Conservation (phyloP, 1,284 basidiomycete genomes). For the Leucoagaricus sp. region DNA sequence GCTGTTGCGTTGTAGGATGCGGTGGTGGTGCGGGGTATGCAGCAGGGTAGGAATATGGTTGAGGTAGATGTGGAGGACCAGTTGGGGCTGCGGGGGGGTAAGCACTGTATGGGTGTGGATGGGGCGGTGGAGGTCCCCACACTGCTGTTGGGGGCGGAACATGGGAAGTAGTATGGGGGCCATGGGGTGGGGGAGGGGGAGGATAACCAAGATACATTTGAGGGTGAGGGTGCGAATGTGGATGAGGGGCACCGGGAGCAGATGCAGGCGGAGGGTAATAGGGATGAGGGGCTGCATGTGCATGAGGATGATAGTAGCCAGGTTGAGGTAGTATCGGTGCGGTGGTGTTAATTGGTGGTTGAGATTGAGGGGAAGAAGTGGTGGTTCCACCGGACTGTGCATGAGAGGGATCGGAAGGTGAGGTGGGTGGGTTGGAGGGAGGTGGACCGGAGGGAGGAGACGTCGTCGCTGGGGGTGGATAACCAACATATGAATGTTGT, state of each 20-base stretch:
- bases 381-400: background rate
- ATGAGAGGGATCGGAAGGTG: constrained; percentile 14
- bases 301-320: constrained; percentile 14
- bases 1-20: background rate
- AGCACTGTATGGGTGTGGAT: constrained; percentile 5
- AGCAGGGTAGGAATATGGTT: constrained; percentile 1
- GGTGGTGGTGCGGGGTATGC: background rate
- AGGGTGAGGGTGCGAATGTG: background rate
- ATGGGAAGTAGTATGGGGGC: background rate
- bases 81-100: background rate
- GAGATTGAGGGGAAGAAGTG: background rate
- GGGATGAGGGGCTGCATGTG: constrained; percentile 3
- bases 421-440: constrained; percentile 17
- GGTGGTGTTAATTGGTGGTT: constrained; percentile 2
- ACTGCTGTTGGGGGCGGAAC: background rate
- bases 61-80: background rate
- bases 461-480: constrained; percentile 15
- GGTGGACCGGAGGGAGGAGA: constrained; percentile 16
- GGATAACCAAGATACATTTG: constrained; percentile 12
- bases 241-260: background rate
- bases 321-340: constrained; percentile 9
- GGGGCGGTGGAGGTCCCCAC: constrained; percentile 4
- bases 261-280: background rate
- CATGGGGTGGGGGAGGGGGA: constrained; percentile 5
- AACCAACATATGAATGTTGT: constrained; percentile 23